These are phyloP conservation scores for Solanum neorickii DNA, from an alignment of 257 asterid genomes.

Conservation along the genomic window DNA sequence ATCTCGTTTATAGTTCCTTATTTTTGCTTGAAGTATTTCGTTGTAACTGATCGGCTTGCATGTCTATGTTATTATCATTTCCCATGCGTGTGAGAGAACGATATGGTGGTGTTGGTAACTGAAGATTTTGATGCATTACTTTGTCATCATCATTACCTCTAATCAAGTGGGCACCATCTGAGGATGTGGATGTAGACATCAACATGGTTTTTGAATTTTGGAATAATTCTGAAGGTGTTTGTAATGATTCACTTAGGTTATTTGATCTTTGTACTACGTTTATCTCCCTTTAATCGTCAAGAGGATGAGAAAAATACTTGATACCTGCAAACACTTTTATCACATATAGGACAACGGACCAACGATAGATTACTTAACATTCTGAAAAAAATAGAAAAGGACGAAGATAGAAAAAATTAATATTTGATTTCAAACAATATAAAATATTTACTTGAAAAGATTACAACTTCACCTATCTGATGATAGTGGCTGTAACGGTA, in stretches of 20 bases:
- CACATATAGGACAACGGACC: not conserved
- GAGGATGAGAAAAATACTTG: not conserved
- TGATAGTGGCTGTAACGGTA: no score
- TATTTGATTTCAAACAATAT: not conserved
- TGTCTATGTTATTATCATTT: no score
- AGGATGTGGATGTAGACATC: no score
- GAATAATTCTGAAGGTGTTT: not conserved
- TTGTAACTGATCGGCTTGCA: no score
- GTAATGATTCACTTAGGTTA: not conserved
- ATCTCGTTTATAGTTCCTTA: no score
- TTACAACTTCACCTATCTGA: not conserved
- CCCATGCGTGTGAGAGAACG: no score
- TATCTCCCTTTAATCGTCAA: not conserved
- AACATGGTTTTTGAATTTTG: not conserved
- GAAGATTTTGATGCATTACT: no score
- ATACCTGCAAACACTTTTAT: not conserved
- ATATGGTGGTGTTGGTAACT: no score
- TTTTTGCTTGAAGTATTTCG: no score
- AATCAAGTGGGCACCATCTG: no score
- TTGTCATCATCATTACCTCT: no score
- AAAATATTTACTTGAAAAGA: not conserved
- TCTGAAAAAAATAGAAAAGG: not conserved
- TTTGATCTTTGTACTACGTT: not conserved
- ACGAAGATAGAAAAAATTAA: not conserved
- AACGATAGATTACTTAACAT: not conserved